Evolutionary conservation across 2,329 filamentous ascomycete genomes (phyloP), one percentile per base, ranked within the genome.

Genomic region (Sporothrix protearum): DNA sequence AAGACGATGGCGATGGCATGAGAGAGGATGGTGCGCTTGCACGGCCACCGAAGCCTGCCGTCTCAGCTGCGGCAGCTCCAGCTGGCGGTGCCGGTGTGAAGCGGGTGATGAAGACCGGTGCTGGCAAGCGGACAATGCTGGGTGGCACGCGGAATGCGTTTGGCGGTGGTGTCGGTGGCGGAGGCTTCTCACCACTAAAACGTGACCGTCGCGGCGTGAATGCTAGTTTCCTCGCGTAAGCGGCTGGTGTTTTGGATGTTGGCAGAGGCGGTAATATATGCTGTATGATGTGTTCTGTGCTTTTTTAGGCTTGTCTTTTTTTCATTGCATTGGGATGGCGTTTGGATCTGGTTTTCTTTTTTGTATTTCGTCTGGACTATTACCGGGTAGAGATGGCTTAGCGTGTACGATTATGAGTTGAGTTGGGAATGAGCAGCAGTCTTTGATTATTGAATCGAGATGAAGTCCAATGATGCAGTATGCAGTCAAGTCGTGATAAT

Each of bases 161-260:
- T 74, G 83, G 73, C 14, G 69, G 73, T 14, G 69, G 39, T 8
- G 67, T n/a, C 2, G 71, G 57, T 0, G 74, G 73, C 8, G 84
- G 64, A 22, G 16, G 14, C 3, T 93, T 94, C 78, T 93, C 91
- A 22, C 91, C 91, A 8, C 80, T 94, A 72, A 94, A 94, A 81
- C 86, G 87, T 77, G 88, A 93, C 68, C 85, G 86, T 72, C 87
- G 89, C 73, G 88, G 88, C 42, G 84, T 87, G 3, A 83, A 84
- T 73, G 88, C 88, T 70, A 90, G 88, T 76, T 90, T 90, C 75
- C 78, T 89, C 72, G 84, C 81, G 19, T 76, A 59, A 19, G n/a
- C 45, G 63, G 19, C 16, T 25, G 63, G 39, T 63, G 33, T 42
- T 63, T 61, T 39, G 57, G 19, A 14, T 39, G 30, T 5, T 25